Evolutionary conservation across 345 rosid genomes (phyloP), one percentile per base, ranked within the genome.

Genomic region (Acer negundo): DNA sequence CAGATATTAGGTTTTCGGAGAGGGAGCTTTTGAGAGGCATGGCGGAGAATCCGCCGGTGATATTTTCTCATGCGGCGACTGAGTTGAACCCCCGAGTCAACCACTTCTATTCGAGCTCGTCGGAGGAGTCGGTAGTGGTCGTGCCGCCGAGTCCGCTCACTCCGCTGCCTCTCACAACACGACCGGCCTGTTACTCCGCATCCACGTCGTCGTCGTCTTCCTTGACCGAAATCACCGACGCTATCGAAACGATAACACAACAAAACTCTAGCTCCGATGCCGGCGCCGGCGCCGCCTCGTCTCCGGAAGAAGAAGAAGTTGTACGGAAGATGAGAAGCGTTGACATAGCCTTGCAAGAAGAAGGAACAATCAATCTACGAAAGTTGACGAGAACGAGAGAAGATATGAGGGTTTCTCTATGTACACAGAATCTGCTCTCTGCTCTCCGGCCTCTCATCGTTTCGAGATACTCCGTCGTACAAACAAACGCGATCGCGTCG

Each of bases 401-500:
- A 3, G 90, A 83, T 7, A 53, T 78, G 16, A 86, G 95, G 62
- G 64, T 77, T 31, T 82, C 86, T 56, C 87, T 95, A 28, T 95
- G 97, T 24, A 89, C 93, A 2, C 80, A 84, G 16, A 71, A 84
- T 55, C 40, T 92, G 24, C 87, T 95, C 74, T 79, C 89, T 0
- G 84, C 88, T 16, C 84, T 95, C 19, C 84, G 86, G 42, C 47
- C 91, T 4, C 70, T 93, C 15, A 81, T 91, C 31, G 49, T 79
- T 47, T 94, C 97, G 10, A 84, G 92, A 67, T 91, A 94, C 88
- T 80, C 55, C 42, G 56, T 79, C 71, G 87, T 91, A 24, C 98
- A 94, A 53, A 88, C 89, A 11, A 93, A 93, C 84, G 87, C 98
- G 12, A 83, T 84, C 0, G 98, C 98, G 15, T 82, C 90, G 10